Evolutionary conservation across 352 stramenopile genomes (phyloP), one percentile per base, ranked within the genome.

Genomic region (Lagenidium sp.): DNA sequence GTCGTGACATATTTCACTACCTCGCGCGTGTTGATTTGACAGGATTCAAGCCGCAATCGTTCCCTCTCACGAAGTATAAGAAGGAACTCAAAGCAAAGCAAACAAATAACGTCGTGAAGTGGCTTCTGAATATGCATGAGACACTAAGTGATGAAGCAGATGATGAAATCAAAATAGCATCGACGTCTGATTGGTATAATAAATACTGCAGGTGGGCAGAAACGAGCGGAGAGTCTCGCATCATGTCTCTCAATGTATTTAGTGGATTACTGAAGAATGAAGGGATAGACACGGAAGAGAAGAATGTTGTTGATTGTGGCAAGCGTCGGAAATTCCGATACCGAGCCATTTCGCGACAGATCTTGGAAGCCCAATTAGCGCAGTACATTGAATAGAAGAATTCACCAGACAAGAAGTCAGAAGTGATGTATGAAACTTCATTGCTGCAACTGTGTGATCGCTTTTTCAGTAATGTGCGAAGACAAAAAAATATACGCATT

Each of bases 81-180:
- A 53, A 47, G 36, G 45, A 53, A 53, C 36, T 53, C 18, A 53
- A 53, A 28, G 20, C 28, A 47, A 53, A 53, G 46, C 36, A 53
- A 47, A 41, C 36, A 4, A 47, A 47, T 38, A 47, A 47, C 18
- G 46, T 47, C 6, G 37, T 47, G 45, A 47, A 47, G 28, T 36
- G 24, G 40, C 40, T 36, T 23, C 15, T 47, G 11, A 23, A 47
- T 36, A 47, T 44, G 23, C 25, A 47, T 35, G 40, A 47, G 28
- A 47, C 16, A 36, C 40, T 47, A 19, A 47, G 23, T 24, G 40
- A 47, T 47, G 38, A 44, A 44, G 38, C 30, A 15, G 38, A 44
- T 44, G 38, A 34, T 25, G 38, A 44, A 44, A 44, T 31, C 38
- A 44, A 44, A 32, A 20, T 35, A 44, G 38, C 38, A 44, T 44